A percentile compares a stretch with the other conserved stretches of the same genome.
Evolutionary conservation across 805 yeast species (phyloP).

Genomic region (Wickerhamiella parazyma): DNA sequence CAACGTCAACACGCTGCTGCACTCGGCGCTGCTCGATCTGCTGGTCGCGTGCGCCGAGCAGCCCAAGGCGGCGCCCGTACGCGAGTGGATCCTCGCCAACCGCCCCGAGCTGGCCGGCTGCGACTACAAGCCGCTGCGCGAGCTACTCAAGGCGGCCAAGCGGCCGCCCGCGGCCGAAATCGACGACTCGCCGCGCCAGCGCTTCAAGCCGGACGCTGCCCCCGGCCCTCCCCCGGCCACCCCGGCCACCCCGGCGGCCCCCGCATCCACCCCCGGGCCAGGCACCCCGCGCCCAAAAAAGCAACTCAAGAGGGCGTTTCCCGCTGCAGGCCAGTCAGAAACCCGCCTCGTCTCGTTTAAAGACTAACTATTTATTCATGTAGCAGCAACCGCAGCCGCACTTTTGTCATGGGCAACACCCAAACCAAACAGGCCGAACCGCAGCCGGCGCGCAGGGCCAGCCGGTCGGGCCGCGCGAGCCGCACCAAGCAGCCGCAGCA

Average conservation of each 20-base stretch:
- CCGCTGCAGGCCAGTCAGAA: constrained; percentile 1
- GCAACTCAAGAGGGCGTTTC: constrained; percentile 1
- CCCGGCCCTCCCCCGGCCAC: background rate
- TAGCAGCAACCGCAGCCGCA: background rate
- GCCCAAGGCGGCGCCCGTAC: background rate
- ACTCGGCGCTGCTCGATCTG: constrained; percentile 64
- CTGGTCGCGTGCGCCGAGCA: constrained; percentile 10
- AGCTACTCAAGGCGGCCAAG: background rate
- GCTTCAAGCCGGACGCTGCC: background rate
- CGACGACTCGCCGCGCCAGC: background rate
- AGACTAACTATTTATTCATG: constrained; percentile 4
- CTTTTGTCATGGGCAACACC: constrained; percentile 22
- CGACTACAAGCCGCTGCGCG: background rate
- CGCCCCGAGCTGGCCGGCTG: background rate
- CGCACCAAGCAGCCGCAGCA: constrained; percentile 13
- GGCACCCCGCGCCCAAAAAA: constrained; percentile 8
- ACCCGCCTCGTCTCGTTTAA: constrained; percentile 4
- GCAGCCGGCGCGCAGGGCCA: constrained; percentile 1
- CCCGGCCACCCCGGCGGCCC: too few species aligned
- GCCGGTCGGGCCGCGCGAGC: constrained; percentile 2
- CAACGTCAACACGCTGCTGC: constrained; percentile 46
- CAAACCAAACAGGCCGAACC: constrained; percentile 18
- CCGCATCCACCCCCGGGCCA: constrained; percentile 5
- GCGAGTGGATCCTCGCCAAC: constrained; percentile 3
- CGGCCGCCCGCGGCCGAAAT: background rate